Conservation (phyloP, 805 yeast genomes). For the Monosporozyma siamensis region DNA sequence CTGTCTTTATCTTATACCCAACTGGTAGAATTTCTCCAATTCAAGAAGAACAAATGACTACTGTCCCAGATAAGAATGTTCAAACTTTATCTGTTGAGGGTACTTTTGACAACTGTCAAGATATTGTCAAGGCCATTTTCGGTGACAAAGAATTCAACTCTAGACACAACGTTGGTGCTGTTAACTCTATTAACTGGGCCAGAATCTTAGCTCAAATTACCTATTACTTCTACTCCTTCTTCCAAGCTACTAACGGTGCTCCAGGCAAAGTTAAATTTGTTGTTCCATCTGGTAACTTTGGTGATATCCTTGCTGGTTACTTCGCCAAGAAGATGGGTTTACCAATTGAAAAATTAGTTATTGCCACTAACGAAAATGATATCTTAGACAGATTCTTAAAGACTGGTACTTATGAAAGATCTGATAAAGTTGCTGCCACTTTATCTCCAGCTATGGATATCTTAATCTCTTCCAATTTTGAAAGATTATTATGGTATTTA, state of each 20-base stretch:
- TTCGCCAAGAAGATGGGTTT: conserved; percentile 93
- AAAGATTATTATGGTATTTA: conserved; percentile 91
- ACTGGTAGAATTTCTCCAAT: conserved; percentile 95
- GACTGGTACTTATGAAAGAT: conserved; percentile 76
- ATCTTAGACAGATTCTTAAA: conserved; percentile 88
- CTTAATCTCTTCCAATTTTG: conserved; percentile 88
- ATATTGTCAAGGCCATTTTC: conserved; percentile 84
- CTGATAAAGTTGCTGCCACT: conserved; percentile 71
- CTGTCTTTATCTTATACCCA: conserved; percentile 92
- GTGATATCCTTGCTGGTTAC: conserved; percentile 95
- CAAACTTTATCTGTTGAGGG: conserved; percentile 94
- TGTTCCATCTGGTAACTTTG: conserved; percentile 97
- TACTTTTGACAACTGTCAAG: conserved; percentile 97
- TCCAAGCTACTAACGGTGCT: conserved; percentile 43
- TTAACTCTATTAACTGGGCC: conserved; percentile 98
- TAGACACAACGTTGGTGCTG: conserved; percentile 92
- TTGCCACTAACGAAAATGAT: conserved; percentile 94
- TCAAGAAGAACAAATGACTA: conserved; percentile 98
- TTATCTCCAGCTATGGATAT: conserved; percentile 99
- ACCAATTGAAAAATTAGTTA: conserved; percentile 75
- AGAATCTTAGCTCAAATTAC: conserved; percentile 96
- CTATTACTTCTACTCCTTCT: conserved; percentile 88
- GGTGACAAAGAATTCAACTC: conserved; percentile 82
- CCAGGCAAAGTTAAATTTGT: conserved; percentile 62
- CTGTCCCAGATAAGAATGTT: conserved; percentile 84